A percentile compares a stretch with the other conserved stretches of the same genome.
Conservation (phyloP, 805 yeast genomes). For the Millerozyma acaciae region DNA sequence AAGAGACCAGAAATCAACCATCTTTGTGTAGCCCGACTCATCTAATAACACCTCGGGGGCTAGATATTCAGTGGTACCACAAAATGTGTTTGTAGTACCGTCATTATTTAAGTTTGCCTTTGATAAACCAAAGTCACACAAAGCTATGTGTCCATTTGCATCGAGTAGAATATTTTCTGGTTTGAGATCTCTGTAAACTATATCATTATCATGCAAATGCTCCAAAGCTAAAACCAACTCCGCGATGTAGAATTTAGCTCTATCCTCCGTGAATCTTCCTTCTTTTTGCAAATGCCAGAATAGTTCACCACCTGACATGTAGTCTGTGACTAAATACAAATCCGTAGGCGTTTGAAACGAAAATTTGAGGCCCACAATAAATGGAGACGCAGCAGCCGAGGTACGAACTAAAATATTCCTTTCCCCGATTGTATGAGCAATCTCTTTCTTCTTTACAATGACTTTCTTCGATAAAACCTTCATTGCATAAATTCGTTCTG, state of each 20-base stretch:
- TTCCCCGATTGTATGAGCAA: conserved; percentile 98
- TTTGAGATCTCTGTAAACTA: conserved; percentile 93
- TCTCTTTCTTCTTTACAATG: conserved; percentile 93
- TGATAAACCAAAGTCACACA: conserved; percentile 95
- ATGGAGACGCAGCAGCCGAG: conserved; percentile 82
- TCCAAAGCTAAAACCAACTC: conserved; percentile 91
- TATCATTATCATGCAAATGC: conserved; percentile 91
- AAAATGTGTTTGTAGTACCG: conserved; percentile 92
- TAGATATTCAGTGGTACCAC: conserved; percentile 97
- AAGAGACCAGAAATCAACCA: conserved; percentile 98
- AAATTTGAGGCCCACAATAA: conserved; percentile 92
- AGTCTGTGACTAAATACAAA: conserved; percentile 90
- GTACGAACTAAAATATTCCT: conserved; percentile 92
- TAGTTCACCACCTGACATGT: conserved; percentile 97
- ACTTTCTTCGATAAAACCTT: conserved; percentile 92
- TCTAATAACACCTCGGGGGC: conserved; percentile 96
- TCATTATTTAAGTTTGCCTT: conserved; percentile 85
- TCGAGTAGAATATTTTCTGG: conserved; percentile 95
- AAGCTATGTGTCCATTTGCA: conserved; percentile 95
- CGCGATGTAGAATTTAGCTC: conserved; percentile 96
- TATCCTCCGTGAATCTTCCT: conserved; percentile 86
- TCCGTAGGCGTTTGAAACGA: conserved; percentile 95
- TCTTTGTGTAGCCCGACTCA: conserved; percentile 94
- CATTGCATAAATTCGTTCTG: conserved; percentile 93
- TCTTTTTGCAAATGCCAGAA: conserved; percentile 97